Base-by-base conservation (phyloP, 129 eudicot species). In the Flaveria trinervia region DNA sequence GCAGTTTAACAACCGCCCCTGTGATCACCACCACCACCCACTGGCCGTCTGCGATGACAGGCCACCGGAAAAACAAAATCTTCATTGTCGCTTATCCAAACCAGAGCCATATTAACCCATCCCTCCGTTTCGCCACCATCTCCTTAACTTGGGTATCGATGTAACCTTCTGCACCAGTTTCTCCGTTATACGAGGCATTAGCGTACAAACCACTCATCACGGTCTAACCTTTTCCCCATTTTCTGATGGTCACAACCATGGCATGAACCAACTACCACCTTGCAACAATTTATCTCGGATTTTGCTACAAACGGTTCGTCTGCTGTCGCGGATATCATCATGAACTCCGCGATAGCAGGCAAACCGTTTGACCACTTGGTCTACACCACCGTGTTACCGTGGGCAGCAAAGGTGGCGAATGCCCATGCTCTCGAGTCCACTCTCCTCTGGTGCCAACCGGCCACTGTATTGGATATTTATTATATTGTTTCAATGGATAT, bases 361-460 rank as follows among this genome's bases (percentile, higher is more conserved):
- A 70, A 55, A 1, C 86, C 86, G 7, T 17, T 87, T 39, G 56
- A 80, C 28, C 73, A 78, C 52, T 9, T 86, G 39, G 84, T 86
- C 7, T 86, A 89, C 84, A 84, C 82, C 49, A 55, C 72, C 7
- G 71, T 79, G 28, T 28, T 84, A 57, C 81, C 85, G 0, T 89
- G 93, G 93, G 87, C 71, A 0, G 82, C 82, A 0, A 45, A 70
- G 57, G 90, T 89, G 74, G 86, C 87, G 9, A 71, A 77, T 44
- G 82, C 77, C 8, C 56, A 43, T 9, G 45, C 80, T 36, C 12
- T 89, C 18, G 78, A 84, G 4, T 72, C 85, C 4, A 56, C 76
- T 1, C 80, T 84, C 4, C 76, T 84, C 4, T 89, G 93, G 90
- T 86, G 85, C 50, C 90, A 89, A 54, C 85, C 93, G 0, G 88